Conservation (phyloP, 2,329 filamentous ascomycete genomes). For the Westerdykella sp. region DNA sequence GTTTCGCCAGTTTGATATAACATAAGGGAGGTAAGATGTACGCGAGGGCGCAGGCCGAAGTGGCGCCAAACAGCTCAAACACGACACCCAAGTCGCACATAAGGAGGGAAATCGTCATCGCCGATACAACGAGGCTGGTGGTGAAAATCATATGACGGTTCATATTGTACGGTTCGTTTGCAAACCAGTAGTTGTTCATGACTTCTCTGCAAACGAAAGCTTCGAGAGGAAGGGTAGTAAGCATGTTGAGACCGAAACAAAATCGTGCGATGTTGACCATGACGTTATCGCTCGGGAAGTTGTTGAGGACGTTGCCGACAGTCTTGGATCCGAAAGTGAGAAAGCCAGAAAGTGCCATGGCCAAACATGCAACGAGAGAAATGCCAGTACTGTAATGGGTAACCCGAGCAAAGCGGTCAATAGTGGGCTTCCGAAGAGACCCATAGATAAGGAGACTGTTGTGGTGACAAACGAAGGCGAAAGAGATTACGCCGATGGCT, state of each 20-base stretch:
- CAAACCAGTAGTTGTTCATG: slow-evolving; percentile 80
- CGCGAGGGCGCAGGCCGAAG: slow-evolving; percentile 85
- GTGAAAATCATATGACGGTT: slow-evolving; percentile 83
- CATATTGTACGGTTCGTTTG: slow-evolving; percentile 69
- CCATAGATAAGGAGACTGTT: slow-evolving; percentile 97
- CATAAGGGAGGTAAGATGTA: slow-evolving; percentile 94
- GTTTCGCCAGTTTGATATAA: slow-evolving; percentile 84
- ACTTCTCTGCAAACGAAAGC: slow-evolving; percentile 97
- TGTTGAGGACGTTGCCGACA: slow-evolving; percentile 93
- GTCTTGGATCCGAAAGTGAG: slow-evolving; percentile 89
- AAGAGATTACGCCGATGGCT: slow-evolving; percentile 95
- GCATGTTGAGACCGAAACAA: slow-evolving; percentile 97
- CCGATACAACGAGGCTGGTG: slow-evolving; percentile 69
- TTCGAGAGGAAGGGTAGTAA: slow-evolving; percentile 92
- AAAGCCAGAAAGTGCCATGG: slow-evolving; percentile 84
- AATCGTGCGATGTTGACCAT: slow-evolving; percentile 93
- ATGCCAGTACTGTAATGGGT: slow-evolving; percentile 90
- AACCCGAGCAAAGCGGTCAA: slow-evolving; percentile 88
- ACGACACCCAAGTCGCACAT: slow-evolving; percentile 93
- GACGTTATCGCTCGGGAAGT: slow-evolving; percentile 83
- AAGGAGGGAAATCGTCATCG: slow-evolving; percentile 70
- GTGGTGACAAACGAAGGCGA: slow-evolving; percentile 77
- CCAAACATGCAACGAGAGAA: slow-evolving; percentile 84
- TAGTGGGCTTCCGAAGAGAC: slow-evolving; percentile 85
- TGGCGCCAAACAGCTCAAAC: slow-evolving; percentile 93